These are phyloP conservation scores for Phanerochaete sordida DNA, from an alignment of 768 basidiomycete genomes.

Conservation along the genomic window DNA sequence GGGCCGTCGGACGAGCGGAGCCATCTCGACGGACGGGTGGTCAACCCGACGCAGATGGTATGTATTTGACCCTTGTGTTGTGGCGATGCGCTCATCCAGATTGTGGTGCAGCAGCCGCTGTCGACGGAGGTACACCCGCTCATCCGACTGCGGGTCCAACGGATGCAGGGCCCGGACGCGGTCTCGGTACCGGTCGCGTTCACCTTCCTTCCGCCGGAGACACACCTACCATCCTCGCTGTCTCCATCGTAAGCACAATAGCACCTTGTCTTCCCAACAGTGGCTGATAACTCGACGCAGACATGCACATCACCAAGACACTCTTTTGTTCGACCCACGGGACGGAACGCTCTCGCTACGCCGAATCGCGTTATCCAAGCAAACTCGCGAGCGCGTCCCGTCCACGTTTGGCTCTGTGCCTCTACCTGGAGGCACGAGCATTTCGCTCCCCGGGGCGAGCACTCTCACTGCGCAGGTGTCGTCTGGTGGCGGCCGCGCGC, in stretches of 20 bases:
- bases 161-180: conserved; percentile 19
- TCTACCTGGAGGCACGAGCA: conserved; percentile 45
- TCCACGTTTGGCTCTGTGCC: conserved; percentile 25
- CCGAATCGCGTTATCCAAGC: conserved; percentile 44
- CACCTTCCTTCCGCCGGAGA: conserved; percentile 42
- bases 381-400: conserved; percentile 18
- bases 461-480: conserved; percentile 33
- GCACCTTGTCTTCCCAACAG: conserved; percentile 7
- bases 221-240: conserved; percentile 33
- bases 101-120: conserved; percentile 39
- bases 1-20: conserved; percentile 61
- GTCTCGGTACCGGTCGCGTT: conserved; percentile 47
- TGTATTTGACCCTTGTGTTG: conserved; percentile 20
- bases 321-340: conserved; percentile 63
- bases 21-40: conserved; percentile 55
- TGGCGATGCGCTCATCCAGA: background rate
- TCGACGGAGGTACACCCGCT: conserved; percentile 55
- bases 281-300: background rate
- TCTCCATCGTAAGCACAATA: background rate
- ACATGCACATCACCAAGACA: conserved; percentile 50
- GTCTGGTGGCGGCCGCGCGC: conserved; percentile 24
- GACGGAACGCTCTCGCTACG: conserved; percentile 55
- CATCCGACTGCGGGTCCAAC: conserved; percentile 43
- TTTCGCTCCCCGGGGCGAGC: conserved; percentile 57
- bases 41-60: conserved; percentile 49